Evolutionary conservation across 2,329 filamentous ascomycete genomes (phyloP).

Genomic region (Incumbomyces delicatus): DNA sequence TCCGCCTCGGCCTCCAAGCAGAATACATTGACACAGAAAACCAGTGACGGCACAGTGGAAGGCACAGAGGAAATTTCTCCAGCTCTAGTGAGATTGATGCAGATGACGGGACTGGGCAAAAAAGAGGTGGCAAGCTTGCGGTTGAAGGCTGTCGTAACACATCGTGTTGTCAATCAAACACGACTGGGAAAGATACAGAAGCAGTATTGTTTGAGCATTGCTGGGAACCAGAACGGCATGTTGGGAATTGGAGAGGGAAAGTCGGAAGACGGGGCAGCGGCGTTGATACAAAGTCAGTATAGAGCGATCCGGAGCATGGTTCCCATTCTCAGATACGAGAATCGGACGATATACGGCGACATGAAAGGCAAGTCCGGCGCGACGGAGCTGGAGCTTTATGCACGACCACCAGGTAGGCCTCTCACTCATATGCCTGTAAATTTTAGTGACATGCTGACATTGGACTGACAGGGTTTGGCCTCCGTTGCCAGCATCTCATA

Average conservation of each 20-base stretch:
- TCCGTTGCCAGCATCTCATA: slow-evolving; percentile 81
- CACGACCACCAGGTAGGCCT: slow-evolving; percentile 73
- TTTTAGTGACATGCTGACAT: slow-evolving; percentile 6
- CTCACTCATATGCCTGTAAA: slow-evolving; percentile 3
- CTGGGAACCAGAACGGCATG: slow-evolving; percentile 77
- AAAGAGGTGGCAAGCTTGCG: slow-evolving; percentile 44
- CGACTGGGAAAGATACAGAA: slow-evolving; percentile 86
- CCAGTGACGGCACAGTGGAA: background rate
- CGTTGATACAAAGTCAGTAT: slow-evolving; percentile 62
- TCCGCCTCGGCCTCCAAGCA: slow-evolving; percentile 21
- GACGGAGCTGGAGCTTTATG: slow-evolving; percentile 70
- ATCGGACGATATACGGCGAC: slow-evolving; percentile 81
- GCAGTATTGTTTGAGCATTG: slow-evolving; percentile 65
- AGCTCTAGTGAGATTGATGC: slow-evolving; percentile 41
- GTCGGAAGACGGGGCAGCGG: slow-evolving; percentile 61
- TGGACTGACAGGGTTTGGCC: slow-evolving; percentile 66
- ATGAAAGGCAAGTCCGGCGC: slow-evolving; percentile 77
- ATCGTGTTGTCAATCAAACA: slow-evolving; percentile 81
- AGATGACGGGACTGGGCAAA: slow-evolving; percentile 46
- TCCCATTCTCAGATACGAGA: slow-evolving; percentile 84
- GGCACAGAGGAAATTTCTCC: slow-evolving; percentile 12
- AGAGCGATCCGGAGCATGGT: slow-evolving; percentile 84
- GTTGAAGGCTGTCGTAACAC: slow-evolving; percentile 62
- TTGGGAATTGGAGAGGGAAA: slow-evolving; percentile 88
- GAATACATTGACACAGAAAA: slow-evolving; percentile 9